These are phyloP conservation scores for Oryza nivara DNA, from an alignment of 176 grass and related monocot genomes.

Conservation along the genomic window DNA sequence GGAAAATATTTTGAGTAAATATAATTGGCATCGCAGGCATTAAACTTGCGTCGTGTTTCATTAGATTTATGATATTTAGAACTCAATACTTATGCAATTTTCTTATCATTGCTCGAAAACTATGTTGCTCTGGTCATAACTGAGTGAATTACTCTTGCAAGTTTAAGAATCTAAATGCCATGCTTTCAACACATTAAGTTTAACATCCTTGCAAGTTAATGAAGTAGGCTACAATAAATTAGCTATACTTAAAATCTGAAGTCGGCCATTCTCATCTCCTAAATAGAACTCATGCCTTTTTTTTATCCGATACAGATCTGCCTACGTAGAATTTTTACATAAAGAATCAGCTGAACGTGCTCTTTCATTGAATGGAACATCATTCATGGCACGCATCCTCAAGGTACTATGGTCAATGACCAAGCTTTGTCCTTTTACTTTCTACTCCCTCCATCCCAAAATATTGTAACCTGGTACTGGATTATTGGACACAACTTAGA, in stretches of 20 bases:
- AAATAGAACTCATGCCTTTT: neutral
- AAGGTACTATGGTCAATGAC: constrained; percentile 64
- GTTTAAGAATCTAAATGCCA: constrained; percentile 26
- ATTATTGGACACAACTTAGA: no score
- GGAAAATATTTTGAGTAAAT: constrained; percentile 7
- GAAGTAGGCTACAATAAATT: constrained; percentile 16
- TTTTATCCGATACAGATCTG: constrained; percentile 58
- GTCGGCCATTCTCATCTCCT: neutral
- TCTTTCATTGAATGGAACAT: constrained; percentile 89
- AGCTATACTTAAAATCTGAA: neutral
- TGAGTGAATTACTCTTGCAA: neutral
- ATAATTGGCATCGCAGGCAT: neutral
- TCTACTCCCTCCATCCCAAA: no score
- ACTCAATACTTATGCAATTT: neutral
- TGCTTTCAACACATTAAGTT: neutral
- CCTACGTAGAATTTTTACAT: constrained; percentile 86
- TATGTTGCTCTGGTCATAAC: constrained; percentile 7
- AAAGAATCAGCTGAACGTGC: constrained; percentile 88
- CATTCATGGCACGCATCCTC: constrained; percentile 92
- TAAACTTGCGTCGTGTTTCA: neutral
- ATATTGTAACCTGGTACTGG: no score
- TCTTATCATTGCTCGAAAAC: neutral
- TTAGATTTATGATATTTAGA: constrained; percentile 28
- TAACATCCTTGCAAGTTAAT: constrained; percentile 18
- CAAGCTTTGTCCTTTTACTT: neutral